Percentiles rank a stretch among this genome's conserved stretches.
Conservation (phyloP, 805 yeast genomes). For the Wickerhamiella shivajii region DNA sequence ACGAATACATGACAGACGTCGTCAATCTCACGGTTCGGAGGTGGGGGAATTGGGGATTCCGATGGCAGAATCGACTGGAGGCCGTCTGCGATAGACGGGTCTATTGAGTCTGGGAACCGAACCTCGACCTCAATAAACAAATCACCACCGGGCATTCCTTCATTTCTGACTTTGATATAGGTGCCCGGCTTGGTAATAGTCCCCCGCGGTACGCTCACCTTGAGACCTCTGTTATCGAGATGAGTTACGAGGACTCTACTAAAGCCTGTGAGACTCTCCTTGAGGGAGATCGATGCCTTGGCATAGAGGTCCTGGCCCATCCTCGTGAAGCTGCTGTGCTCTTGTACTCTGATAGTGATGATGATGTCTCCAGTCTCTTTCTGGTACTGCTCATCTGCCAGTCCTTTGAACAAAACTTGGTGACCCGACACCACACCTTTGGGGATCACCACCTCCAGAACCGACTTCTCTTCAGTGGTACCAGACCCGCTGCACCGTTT, state of each 20-base stretch:
- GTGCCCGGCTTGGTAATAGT: slow-evolving; percentile 34
- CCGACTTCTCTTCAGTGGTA: slow-evolving; percentile 46
- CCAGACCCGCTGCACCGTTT: slow-evolving; percentile 58
- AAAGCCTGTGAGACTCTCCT: slow-evolving; percentile 80
- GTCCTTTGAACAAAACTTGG: slow-evolving; percentile 42
- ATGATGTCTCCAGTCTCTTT: slow-evolving; percentile 65
- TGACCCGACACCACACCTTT: slow-evolving; percentile 59
- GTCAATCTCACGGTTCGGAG: slow-evolving; percentile 1
- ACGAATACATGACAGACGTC: slow-evolving; percentile 9
- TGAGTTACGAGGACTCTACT: slow-evolving; percentile 47
- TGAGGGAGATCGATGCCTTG: slow-evolving; percentile 44
- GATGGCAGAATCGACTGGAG: slow-evolving; percentile 9
- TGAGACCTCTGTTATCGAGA: slow-evolving; percentile 64
- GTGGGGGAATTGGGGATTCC: background rate
- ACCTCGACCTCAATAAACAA: slow-evolving; percentile 14
- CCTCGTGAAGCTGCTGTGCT: slow-evolving; percentile 38
- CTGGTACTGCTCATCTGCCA: slow-evolving; percentile 66
- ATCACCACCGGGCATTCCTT: slow-evolving; percentile 17
- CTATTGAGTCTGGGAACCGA: slow-evolving; percentile 15
- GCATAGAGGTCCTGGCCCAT: slow-evolving; percentile 52
- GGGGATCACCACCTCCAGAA: slow-evolving; percentile 60
- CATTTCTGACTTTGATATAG: slow-evolving; percentile 14
- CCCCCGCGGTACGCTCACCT: slow-evolving; percentile 54
- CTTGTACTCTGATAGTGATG: slow-evolving; percentile 40
- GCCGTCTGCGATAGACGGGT: slow-evolving; percentile 11